phyloP scores from a whole-genome alignment of 805 yeast genomes.

The Cyberlindnera nakhonratchasimensis region DNA sequence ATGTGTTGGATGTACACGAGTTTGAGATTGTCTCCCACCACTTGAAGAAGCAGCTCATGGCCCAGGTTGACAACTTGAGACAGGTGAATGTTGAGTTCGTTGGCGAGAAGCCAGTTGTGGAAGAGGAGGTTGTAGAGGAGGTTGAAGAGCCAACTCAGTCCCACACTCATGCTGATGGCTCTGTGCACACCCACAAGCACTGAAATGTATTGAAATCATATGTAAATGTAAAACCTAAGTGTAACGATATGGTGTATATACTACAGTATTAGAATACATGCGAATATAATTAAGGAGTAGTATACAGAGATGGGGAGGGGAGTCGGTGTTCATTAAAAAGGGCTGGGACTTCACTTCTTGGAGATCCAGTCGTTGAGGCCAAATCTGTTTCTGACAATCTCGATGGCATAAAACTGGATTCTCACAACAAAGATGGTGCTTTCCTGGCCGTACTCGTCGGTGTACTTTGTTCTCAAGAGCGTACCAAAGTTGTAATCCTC shows the following conservation, averaged over 20 bases:
- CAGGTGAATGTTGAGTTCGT: slow-evolving; percentile 40
- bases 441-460: slow-evolving; percentile 74
- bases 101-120: slow-evolving; percentile 30
- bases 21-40: slow-evolving; percentile 40
- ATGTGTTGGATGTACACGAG: slow-evolving; percentile 38
- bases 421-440: slow-evolving; percentile 88
- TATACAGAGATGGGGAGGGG: neutral
- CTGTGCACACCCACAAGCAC: slow-evolving; percentile 28
- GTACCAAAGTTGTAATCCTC: slow-evolving; percentile 97
- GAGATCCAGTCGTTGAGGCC: slow-evolving; percentile 90
- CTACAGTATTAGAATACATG: neutral
- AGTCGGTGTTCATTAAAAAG: too few species aligned
- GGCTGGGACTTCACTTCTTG: slow-evolving; percentile 30
- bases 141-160: slow-evolving; percentile 16
- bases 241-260: neutral
- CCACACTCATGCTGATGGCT: slow-evolving; percentile 28
- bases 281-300: neutral
- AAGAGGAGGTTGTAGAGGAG: slow-evolving; percentile 21
- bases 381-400: slow-evolving; percentile 85
- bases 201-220: slow-evolving; percentile 3
- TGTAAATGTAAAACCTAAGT: neutral
- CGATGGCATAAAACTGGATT: slow-evolving; percentile 92
- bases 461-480: slow-evolving; percentile 68
- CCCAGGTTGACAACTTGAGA: slow-evolving; percentile 41
- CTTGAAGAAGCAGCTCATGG: slow-evolving; percentile 32